Base-by-base conservation (phyloP, 1,284 basidiomycete genomes). In the Ustilago sp. region DNA sequence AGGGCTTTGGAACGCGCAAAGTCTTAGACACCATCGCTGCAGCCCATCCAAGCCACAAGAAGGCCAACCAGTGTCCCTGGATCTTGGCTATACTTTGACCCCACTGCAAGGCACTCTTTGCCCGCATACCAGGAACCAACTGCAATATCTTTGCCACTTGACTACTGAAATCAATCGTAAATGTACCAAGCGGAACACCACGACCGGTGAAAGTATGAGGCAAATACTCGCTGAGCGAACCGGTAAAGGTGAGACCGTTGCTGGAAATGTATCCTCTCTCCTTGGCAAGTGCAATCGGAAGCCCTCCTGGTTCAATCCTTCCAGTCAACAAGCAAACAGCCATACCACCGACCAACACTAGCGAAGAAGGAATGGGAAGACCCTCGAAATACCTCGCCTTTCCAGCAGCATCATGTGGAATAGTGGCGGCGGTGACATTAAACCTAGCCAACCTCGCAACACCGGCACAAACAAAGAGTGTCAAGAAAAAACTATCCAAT, bases 321-420 rank as follows among this genome's bases (percentile, higher is more conserved):
- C 94, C 96, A 68, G 91, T 89, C 79, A 90, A 90, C 47, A 93
- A 90, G 90, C 93, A 98, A 80, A 91, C 92, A 17, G 92, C 91
- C 87, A 99, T 89, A 36, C 93, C 85, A 13, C 88, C 91, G 64
- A 98, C 95, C 58, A 99, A 89, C 12, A 87, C 89, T 52, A 99
- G 89, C 17, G 93, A 93, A 0, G 93, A 94, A 1, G 97, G 97
- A 73, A 99, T 99, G 17, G 97, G 97, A 28, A 99, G 89, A 7
- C 96, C 97, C 87, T 99, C 96, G 87, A 99, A 99, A 88, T 96
- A 98, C 84, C 92, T 92, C 17, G 93, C 90, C 86, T 98, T 99
- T 60, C 97, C 96, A 34, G 89, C 89, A 6, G 87, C 87, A 85
- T 96, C 94, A 86, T 96, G 95, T 1, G 97, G 97, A 34, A 98